Base-by-base conservation (phyloP, 306 rosid species). In the Echinosophora koreensis region DNA sequence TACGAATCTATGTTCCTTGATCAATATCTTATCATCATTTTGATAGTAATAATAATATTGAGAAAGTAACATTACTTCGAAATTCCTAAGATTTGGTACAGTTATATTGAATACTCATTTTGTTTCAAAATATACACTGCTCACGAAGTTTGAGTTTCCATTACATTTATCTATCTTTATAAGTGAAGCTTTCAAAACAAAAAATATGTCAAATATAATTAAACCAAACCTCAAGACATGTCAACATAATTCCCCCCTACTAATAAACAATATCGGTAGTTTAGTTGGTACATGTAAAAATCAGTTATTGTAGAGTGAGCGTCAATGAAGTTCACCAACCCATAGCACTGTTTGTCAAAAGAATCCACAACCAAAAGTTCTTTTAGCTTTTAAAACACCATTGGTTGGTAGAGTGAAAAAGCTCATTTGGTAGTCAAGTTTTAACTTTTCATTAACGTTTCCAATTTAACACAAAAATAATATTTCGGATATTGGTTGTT, bases 231-330 rank as follows among this genome's bases (percentile, higher is more conserved):
- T 22, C 22, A 22, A 22, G 22, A 22, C 22, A n/a, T n/a, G n/a
- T n/a, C n/a, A n/a, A n/a, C n/a, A n/a, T n/a, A n/a, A n/a, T n/a
- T n/a, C n/a, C n/a, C n/a, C n/a, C n/a, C n/a, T n/a, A n/a, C n/a
- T n/a, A n/a, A n/a, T n/a, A n/a, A n/a, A n/a, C n/a, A n/a, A n/a
- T n/a, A n/a, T n/a, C n/a, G n/a, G 76, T 63, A 28, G 38, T 35
- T 74, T 49, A 49, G 71, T 79, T 71, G 83, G 69, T 73, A 73
- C 34, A 34, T 11, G 64, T 65, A 44, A 14, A 69, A 17, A 56
- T 73, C 84, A 44, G 55, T 47, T 55, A 8, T 56, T 64, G 49
- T 6, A 28, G 66, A 58, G 54, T 38, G 51, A 60, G 8, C 49
- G 47, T 38, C 30, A 78, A 59, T 38, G 47, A 70, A 78, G 75